Conservation (phyloP, 495 filamentous ascomycete species). For the Penicillium psychrofluorescens region DNA sequence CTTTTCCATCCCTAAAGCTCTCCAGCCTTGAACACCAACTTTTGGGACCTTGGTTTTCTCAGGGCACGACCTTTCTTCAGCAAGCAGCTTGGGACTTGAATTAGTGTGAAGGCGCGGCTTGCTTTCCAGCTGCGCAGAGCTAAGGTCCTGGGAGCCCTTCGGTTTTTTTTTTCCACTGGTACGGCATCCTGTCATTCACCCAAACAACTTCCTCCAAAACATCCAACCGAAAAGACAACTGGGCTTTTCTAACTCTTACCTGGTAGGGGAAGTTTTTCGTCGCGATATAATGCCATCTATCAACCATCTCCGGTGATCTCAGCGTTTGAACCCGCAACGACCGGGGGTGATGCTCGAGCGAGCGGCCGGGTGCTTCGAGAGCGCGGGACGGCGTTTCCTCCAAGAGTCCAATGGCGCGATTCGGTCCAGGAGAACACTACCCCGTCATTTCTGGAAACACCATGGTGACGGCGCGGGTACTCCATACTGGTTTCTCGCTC, state of each 20-base stretch:
- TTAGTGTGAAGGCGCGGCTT: too few relatives aligned
- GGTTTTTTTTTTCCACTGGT: neutral
- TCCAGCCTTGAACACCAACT: too few relatives aligned
- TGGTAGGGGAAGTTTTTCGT: neutral
- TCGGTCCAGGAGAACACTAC: conserved; percentile 52
- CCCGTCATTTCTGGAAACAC: conserved; percentile 62
- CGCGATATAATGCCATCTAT: conserved; percentile 24
- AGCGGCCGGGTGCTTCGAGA: conserved; percentile 68
- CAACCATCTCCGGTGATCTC: conserved; percentile 17
- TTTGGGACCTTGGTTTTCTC: neutral
- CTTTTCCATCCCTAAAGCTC: conserved; percentile 9
- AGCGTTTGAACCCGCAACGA: conserved; percentile 34
- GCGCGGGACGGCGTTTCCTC: conserved; percentile 62
- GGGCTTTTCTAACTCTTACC: conserved; percentile 3
- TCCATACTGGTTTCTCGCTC: conserved; percentile 34
- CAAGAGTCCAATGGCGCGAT: conserved; percentile 47
- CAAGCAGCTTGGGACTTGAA: too few relatives aligned
- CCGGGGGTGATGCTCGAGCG: conserved; percentile 76
- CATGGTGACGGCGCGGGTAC: conserved; percentile 51
- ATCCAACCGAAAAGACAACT: neutral
- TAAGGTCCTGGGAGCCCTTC: too few relatives aligned
- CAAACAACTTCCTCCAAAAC: neutral
- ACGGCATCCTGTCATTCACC: conserved; percentile 1
- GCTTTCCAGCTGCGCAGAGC: neutral
- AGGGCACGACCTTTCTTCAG: neutral